Evolutionary conservation across 2,329 filamentous ascomycete genomes (phyloP).

Genomic region (Endothia cerciana): DNA sequence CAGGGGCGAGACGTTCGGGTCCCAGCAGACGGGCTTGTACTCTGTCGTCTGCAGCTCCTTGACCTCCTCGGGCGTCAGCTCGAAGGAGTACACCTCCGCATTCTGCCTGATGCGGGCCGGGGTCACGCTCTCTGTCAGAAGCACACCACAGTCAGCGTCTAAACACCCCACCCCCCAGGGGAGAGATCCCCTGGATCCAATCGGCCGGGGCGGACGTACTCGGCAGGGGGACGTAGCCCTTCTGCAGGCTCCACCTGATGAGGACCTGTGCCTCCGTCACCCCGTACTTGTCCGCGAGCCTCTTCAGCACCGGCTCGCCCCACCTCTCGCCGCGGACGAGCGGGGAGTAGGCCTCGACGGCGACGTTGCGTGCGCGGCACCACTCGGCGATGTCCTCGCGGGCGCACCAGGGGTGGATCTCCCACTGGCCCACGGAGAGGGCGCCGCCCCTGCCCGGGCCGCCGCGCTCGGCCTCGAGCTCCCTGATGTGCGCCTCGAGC

Average conservation of each 20-base stretch:
- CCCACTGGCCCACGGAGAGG: constrained; percentile 84
- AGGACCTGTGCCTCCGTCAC: constrained; percentile 78
- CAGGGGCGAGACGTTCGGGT: constrained; percentile 54
- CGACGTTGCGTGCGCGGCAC: constrained; percentile 67
- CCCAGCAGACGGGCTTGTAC: constrained; percentile 61
- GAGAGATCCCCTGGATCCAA: too few species aligned
- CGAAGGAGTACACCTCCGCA: constrained; percentile 57
- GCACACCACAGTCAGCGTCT: neutral
- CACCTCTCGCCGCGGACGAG: constrained; percentile 70
- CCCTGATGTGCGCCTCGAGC: constrained; percentile 60
- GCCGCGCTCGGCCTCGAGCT: constrained; percentile 64
- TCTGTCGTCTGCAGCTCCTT: constrained; percentile 52
- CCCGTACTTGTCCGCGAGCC: constrained; percentile 70
- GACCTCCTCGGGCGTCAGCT: constrained; percentile 57
- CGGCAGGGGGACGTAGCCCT: constrained; percentile 72
- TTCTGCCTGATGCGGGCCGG: constrained; percentile 70
- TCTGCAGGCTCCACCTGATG: constrained; percentile 81
- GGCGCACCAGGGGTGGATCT: constrained; percentile 86
- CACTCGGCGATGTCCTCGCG: constrained; percentile 80
- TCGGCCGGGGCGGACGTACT: too few species aligned
- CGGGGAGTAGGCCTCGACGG: constrained; percentile 66
- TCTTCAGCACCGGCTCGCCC: constrained; percentile 66
- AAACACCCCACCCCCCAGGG: too few species aligned
- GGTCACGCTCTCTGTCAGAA: constrained; percentile 65
- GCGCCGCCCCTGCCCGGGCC: constrained; percentile 69